Evolutionary conservation across 2,329 filamentous ascomycete species (phyloP).

Genomic region (Ophiostoma populinum): DNA sequence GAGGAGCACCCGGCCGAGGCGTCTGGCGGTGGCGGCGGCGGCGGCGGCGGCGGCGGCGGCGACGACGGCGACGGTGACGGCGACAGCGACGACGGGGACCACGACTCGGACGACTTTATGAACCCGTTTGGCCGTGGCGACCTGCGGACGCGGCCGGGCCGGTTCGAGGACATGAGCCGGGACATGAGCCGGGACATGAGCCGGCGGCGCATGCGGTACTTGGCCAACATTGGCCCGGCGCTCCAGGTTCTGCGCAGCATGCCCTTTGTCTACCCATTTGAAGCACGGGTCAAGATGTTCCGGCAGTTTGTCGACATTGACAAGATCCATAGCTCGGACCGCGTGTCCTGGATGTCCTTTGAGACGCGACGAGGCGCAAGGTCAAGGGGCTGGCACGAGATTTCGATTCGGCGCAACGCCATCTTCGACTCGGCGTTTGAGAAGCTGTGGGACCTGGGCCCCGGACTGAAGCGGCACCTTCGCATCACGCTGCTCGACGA

Average conservation of each 20-base stretch:
- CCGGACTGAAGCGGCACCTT: slow-evolving; percentile 82
- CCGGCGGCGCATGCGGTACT: slow-evolving; percentile 51
- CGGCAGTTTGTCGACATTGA: slow-evolving; percentile 80
- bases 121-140: neutral
- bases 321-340: too few species aligned
- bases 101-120: neutral
- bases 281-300: slow-evolving; percentile 81
- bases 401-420: slow-evolving; percentile 58
- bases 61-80: slow-evolving; percentile 4
- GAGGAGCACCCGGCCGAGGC: too few species aligned
- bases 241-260: slow-evolving; percentile 87
- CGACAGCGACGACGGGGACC: neutral
- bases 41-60: slow-evolving; percentile 16
- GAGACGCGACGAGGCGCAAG: too few species aligned
- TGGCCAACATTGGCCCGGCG: slow-evolving; percentile 68
- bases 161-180: slow-evolving; percentile 42
- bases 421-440: slow-evolving; percentile 76
- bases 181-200: slow-evolving; percentile 50
- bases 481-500: slow-evolving; percentile 93
- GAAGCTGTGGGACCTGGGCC: slow-evolving; percentile 65
- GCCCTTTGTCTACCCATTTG: slow-evolving; percentile 91
- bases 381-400: too few species aligned
- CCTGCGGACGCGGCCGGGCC: neutral
- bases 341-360: too few species aligned
- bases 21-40: slow-evolving; percentile 34